These are phyloP conservation scores for Ogataea methanolica DNA, from an alignment of 805 yeast genomes.

Conservation along the genomic window DNA sequence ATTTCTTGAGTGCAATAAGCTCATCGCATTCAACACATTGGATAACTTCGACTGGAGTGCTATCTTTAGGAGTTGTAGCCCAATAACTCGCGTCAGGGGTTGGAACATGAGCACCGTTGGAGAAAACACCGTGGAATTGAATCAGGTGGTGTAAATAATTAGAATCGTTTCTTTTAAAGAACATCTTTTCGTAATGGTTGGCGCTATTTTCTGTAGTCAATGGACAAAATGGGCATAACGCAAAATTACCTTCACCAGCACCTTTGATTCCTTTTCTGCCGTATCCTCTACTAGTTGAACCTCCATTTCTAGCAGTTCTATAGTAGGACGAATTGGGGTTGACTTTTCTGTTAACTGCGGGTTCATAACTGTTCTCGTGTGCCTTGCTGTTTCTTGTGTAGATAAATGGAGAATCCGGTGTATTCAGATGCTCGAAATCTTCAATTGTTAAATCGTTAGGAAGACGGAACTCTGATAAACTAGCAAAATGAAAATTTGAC, in stretches of 20 bases:
- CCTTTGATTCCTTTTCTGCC: conserved; percentile 5
- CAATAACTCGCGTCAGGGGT: conserved; percentile 22
- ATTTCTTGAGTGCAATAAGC: conserved; percentile 17
- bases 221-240: conserved; percentile 27
- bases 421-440: conserved; percentile 7
- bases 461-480: conserved; percentile 11
- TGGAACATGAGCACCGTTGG: conserved; percentile 24
- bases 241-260: conserved; percentile 19
- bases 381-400: conserved; percentile 18
- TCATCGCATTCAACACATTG: conserved; percentile 25
- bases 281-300: neutral
- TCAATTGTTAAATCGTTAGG: conserved; percentile 12
- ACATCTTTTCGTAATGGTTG: conserved; percentile 15
- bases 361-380: conserved; percentile 16
- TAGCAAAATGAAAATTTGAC: neutral
- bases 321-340: neutral
- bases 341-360: conserved; percentile 18
- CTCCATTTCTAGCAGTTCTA: too few relatives aligned
- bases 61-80: conserved; percentile 10
- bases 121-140: conserved; percentile 29
- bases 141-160: conserved; percentile 29
- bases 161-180: conserved; percentile 27
- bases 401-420: conserved; percentile 2
- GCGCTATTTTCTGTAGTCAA: conserved; percentile 12
- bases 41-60: conserved; percentile 20